Base-by-base conservation (phyloP, 1,284 basidiomycete species). In the Naganishia sp. region DNA sequence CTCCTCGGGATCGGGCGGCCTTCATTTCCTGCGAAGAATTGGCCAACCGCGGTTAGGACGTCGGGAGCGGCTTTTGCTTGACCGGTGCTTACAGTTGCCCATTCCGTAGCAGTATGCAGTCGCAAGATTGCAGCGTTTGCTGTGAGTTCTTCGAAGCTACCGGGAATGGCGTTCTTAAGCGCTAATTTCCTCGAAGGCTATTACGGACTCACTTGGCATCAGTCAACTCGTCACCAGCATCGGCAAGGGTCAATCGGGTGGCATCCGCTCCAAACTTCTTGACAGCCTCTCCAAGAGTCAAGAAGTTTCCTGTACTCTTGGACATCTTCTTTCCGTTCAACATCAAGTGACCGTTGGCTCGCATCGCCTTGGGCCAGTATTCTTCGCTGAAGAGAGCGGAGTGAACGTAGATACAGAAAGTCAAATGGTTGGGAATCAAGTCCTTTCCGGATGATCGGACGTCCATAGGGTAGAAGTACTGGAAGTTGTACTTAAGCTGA, bases 301-400 rank as follows among this genome's bases (percentile, higher is more conserved):
- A 75, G 71, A 78, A 78, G 71, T 81, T 79, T 7, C 80, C 96
- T 53, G 91, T 96, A 79, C 90, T 92, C 86, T 99, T 98, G 67
- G 87, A 89, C 96, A 99, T 99, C 84, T 99, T 99, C 83, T 94
- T 90, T 44, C 95, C 95, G 80, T 99, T 99, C 77, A 99, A 81
- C 90, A 95, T 90, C 81, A 99, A 81, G 77, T 99, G 96, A 0
- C 96, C 96, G 77, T 99, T 99, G 66, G 90, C 89, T 36, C 96
- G 88, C 84, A 99, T 92, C 71, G 90, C 88, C 70, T 86, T 75
- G 1, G 96, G 96, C 92, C 92, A 94, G 80, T 94, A 92, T 75
- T 93, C 85, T 78, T 94, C 92, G 52, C 90, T 86, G 86, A 99
- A 98, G 56, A 99, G 81, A 3, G 96, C 94, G 31, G 90, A 87